Conservation (phyloP, 768 basidiomycete genomes). For the Xerocomellus dryophilus region DNA sequence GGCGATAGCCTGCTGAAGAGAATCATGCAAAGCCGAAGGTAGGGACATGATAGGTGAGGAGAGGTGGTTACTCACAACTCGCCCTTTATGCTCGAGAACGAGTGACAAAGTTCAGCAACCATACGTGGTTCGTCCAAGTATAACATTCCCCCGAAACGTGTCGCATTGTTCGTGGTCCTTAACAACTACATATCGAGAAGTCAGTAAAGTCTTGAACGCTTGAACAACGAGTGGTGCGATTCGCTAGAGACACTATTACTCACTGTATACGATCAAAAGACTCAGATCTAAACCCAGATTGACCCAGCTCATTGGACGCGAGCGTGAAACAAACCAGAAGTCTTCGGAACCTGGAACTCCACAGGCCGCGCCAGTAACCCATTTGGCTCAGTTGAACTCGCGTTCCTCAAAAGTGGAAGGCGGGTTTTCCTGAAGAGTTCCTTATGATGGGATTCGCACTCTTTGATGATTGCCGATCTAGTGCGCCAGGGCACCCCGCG, state of each 20-base stretch:
- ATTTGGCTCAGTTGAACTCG: background rate
- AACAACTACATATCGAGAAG: background rate
- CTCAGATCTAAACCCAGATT: background rate
- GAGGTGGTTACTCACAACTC: background rate
- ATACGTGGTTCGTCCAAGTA: background rate
- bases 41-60: slow-evolving; percentile 10
- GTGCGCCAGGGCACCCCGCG: background rate
- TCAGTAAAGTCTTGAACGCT: background rate
- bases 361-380: background rate
- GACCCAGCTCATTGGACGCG: background rate
- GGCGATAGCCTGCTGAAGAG: slow-evolving; percentile 17
- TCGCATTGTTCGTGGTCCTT: background rate
- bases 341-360: background rate
- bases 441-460: background rate
- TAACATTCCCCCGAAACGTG: background rate
- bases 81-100: slow-evolving; percentile 8
- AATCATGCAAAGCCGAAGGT: slow-evolving; percentile 2
- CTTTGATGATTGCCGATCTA: background rate
- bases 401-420: background rate
- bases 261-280: background rate
- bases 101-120: background rate
- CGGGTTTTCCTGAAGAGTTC: background rate
- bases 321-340: slow-evolving; percentile 2
- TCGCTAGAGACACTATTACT: background rate
- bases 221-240: background rate